Conservation (phyloP, 768 basidiomycete genomes). For the Hirschioporus abietinus region DNA sequence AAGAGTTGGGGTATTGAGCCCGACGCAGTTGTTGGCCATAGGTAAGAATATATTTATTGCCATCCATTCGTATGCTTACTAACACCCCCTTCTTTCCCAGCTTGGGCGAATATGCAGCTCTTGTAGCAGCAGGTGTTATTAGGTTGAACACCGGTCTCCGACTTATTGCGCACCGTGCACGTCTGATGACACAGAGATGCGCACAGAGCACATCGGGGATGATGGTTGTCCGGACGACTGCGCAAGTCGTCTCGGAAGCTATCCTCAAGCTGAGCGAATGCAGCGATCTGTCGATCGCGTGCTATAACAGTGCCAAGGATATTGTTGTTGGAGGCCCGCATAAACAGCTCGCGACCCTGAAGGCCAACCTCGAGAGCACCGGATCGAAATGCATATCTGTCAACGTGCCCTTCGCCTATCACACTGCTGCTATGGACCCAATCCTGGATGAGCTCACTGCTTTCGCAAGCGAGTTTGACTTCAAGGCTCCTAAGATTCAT, state of each 20-base stretch:
- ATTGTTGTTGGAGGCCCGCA: slow-evolving; percentile 57
- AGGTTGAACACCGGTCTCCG: slow-evolving; percentile 50
- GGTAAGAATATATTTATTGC: slow-evolving; percentile 34
- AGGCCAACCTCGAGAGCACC: slow-evolving; percentile 31
- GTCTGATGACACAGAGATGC: slow-evolving; percentile 51
- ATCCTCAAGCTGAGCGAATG: slow-evolving; percentile 36
- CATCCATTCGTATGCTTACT: background rate
- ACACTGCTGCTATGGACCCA: slow-evolving; percentile 60
- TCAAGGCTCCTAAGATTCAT: slow-evolving; percentile 48
- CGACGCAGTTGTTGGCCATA: slow-evolving; percentile 62
- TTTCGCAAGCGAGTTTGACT: slow-evolving; percentile 30
- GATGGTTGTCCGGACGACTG: slow-evolving; percentile 33
- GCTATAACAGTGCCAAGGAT: slow-evolving; percentile 53
- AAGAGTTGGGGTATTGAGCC: slow-evolving; percentile 63
- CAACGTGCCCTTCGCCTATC: slow-evolving; percentile 57
- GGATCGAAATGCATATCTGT: slow-evolving; percentile 37
- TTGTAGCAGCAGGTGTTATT: slow-evolving; percentile 57
- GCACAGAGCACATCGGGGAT: slow-evolving; percentile 45
- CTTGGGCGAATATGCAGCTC: slow-evolving; percentile 71
- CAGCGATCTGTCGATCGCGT: slow-evolving; percentile 44
- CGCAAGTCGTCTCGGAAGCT: background rate
- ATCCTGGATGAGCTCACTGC: slow-evolving; percentile 43
- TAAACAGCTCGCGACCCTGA: slow-evolving; percentile 36
- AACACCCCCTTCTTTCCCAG: slow-evolving; percentile 28
- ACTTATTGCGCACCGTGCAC: slow-evolving; percentile 52